Evolutionary conservation across 2,329 filamentous ascomycete genomes (phyloP).

Genomic region (Diaporthe humulicola): DNA sequence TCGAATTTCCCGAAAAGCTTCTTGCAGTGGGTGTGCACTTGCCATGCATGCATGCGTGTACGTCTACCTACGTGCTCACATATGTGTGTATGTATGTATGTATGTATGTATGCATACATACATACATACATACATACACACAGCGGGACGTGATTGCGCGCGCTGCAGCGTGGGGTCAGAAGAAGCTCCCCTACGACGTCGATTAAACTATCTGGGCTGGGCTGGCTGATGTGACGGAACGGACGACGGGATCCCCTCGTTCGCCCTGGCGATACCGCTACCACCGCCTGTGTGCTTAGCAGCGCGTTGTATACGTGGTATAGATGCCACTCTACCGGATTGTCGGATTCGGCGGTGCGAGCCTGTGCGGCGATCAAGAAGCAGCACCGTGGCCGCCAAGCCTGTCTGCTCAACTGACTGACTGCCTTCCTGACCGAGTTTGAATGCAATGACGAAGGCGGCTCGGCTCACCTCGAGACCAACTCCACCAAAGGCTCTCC

Average conservation of each 20-base stretch:
- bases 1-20: slow-evolving; percentile 8
- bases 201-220: neutral
- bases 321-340: slow-evolving; percentile 23
- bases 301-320: slow-evolving; percentile 1
- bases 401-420: neutral
- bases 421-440: neutral
- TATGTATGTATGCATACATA: no score
- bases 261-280: neutral
- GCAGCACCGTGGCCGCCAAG: slow-evolving; percentile 10
- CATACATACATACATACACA: neutral
- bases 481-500: neutral
- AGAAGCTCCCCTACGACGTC: neutral
- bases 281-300: neutral
- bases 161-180: slow-evolving; percentile 24
- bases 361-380: slow-evolving; percentile 14
- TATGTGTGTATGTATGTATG: neutral
- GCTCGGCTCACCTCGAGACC: neutral
- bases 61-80: neutral
- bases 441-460: slow-evolving; percentile 22
- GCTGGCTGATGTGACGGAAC: slow-evolving; percentile 7
- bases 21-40: slow-evolving; percentile 8
- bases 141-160: slow-evolving; percentile 4
- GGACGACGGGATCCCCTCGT: neutral
- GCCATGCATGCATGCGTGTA: neutral
- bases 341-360: slow-evolving; percentile 22